Evolutionary conservation across 1,139 yeast genomes (phyloP).

Genomic region (Pichia sp.): DNA sequence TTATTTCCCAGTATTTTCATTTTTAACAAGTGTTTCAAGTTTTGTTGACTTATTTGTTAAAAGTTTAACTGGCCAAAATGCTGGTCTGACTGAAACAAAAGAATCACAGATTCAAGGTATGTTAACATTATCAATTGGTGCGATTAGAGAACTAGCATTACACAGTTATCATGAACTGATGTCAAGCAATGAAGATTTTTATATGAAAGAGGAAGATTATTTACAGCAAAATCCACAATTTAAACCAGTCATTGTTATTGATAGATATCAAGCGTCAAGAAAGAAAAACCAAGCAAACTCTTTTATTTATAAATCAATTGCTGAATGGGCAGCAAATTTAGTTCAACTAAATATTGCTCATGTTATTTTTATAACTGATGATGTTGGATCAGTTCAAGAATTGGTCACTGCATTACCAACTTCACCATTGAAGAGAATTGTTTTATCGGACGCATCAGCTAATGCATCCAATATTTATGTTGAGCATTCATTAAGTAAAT

Average conservation of each 20-base stretch:
- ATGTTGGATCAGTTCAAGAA: slow-evolving; percentile 67
- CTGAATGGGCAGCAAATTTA: slow-evolving; percentile 84
- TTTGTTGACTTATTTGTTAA: slow-evolving; percentile 82
- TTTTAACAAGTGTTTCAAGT: slow-evolving; percentile 77
- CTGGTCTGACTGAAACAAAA: slow-evolving; percentile 81
- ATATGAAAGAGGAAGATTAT: slow-evolving; percentile 69
- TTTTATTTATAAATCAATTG: slow-evolving; percentile 65
- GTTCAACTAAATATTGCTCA: slow-evolving; percentile 79
- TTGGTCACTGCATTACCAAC: slow-evolving; percentile 72
- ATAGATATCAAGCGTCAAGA: slow-evolving; percentile 54
- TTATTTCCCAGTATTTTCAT: slow-evolving; percentile 88
- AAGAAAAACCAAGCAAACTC: slow-evolving; percentile 53
- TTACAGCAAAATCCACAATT: slow-evolving; percentile 80
- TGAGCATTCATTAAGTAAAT: slow-evolving; percentile 43
- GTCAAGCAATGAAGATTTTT: slow-evolving; percentile 27
- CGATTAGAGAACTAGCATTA: slow-evolving; percentile 67
- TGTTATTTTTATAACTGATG: slow-evolving; percentile 81
- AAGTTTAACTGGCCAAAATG: slow-evolving; percentile 89
- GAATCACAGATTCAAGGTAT: slow-evolving; percentile 82
- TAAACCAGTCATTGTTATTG: slow-evolving; percentile 81
- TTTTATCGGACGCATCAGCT: slow-evolving; percentile 75
- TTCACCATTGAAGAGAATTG: slow-evolving; percentile 71
- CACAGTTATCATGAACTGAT: slow-evolving; percentile 29
- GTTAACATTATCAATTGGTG: slow-evolving; percentile 65
- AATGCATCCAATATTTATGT: slow-evolving; percentile 69